Conservation (phyloP, 73 alveolate genomes). For the Paramecium octaurelia region DNA sequence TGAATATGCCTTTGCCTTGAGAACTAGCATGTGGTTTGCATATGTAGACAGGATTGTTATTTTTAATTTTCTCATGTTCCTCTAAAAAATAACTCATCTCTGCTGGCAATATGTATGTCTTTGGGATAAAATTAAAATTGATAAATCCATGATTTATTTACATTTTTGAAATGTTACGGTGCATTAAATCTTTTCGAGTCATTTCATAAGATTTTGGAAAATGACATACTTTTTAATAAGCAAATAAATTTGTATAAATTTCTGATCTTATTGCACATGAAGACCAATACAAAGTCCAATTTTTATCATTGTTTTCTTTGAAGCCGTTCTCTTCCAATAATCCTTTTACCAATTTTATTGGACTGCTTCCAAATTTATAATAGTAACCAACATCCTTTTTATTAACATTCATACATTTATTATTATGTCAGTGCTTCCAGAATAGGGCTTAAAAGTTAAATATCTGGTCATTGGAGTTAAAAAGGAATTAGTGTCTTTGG, state of each 20-base stretch:
- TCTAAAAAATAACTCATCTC: conserved; percentile 61
- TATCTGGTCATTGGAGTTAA: not conserved
- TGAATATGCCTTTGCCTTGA: conserved; percentile 80
- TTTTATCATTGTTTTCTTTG: conserved; percentile 53
- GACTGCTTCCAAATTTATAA: conserved; percentile 45
- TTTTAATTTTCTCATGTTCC: conserved; percentile 56
- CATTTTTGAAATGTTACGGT: conserved; percentile 69
- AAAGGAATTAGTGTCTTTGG: not conserved
- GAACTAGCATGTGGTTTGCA: conserved; percentile 85
- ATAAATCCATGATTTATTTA: conserved; percentile 63
- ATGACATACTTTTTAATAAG: conserved; percentile 63
- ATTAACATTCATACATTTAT: not conserved
- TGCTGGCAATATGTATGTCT: conserved; percentile 73
- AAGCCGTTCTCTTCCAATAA: conserved; percentile 59
- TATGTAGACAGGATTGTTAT: conserved; percentile 56
- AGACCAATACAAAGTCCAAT: conserved; percentile 59
- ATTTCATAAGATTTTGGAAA: conserved; percentile 80
- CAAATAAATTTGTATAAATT: conserved; percentile 17
- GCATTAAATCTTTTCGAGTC: conserved; percentile 74
- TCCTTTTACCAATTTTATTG: conserved; percentile 52
- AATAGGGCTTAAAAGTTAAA: not conserved
- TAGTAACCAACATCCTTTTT: conserved; percentile 51
- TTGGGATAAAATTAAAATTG: conserved; percentile 74
- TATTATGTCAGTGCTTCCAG: not conserved
- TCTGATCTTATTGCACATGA: conserved; percentile 43